Percentiles rank a stretch among this genome's conserved stretches.
Evolutionary conservation across 148 eudicot species (phyloP).

Genomic region (Agrostemma githago): DNA sequence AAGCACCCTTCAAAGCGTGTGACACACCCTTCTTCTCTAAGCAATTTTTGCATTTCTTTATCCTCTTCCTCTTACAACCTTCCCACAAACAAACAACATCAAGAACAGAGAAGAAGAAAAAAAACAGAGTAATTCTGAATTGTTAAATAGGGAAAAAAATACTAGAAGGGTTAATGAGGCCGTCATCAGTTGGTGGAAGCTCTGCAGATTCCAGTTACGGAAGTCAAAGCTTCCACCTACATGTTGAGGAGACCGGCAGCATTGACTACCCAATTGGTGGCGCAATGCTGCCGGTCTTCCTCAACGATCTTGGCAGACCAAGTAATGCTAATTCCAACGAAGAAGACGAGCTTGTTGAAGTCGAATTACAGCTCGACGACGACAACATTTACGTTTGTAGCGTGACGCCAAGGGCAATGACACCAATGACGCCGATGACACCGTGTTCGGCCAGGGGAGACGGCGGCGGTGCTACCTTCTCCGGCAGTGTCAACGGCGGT

Average conservation of each 20-base stretch:
- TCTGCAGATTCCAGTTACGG: conserved; percentile 37
- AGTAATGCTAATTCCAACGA: conserved; percentile 4
- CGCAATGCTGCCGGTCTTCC: conserved; percentile 76
- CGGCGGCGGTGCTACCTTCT: conserved; percentile 9
- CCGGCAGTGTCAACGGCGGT: neutral
- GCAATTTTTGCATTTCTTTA: conserved; percentile 17
- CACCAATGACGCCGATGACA: conserved; percentile 6
- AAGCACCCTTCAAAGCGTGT: conserved; percentile 32
- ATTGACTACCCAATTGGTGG: conserved; percentile 33
- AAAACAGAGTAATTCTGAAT: conserved; percentile 1
- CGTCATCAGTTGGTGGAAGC: conserved; percentile 42
- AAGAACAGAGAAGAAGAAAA: conserved; percentile 4
- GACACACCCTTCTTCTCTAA: conserved; percentile 19
- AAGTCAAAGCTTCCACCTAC: conserved; percentile 34
- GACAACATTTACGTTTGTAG: conserved; percentile 56
- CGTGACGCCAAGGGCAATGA: conserved; percentile 44
- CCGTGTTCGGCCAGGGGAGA: conserved; percentile 8
- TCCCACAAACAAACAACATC: neutral
- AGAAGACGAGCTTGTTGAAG: conserved; percentile 61
- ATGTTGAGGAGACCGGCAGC: conserved; percentile 32
- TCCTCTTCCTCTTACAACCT: neutral
- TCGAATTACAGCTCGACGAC: conserved; percentile 65
- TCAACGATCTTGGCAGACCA: conserved; percentile 37
- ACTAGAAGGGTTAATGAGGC: conserved; percentile 20
- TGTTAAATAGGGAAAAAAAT: neutral